These are phyloP conservation scores for Entophlyctis luteolus DNA, from an alignment of 192 early-diverging fungal genomes.

Conservation along the genomic window DNA sequence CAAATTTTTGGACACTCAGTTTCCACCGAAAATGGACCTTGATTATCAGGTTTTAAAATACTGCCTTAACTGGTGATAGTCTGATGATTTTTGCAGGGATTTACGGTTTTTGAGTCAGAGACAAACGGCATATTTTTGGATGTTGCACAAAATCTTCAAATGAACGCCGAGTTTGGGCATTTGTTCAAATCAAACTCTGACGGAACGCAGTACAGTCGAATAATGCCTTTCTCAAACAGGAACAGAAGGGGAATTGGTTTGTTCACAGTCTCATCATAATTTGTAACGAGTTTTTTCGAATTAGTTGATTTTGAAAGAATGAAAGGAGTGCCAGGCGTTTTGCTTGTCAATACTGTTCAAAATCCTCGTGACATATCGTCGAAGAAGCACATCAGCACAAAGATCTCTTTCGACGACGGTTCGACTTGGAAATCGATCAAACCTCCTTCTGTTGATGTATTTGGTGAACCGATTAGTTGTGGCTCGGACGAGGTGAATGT, in stretches of 20 bases:
- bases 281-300: too few relatives aligned
- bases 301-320: constrained; percentile 89
- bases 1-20: constrained; percentile 67
- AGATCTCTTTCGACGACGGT: constrained; percentile 91
- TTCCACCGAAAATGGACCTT: constrained; percentile 77
- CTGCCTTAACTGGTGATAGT: constrained; percentile 1
- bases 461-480: constrained; percentile 15
- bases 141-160: constrained; percentile 20
- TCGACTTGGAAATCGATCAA: constrained; percentile 62
- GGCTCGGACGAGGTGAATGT: background rate
- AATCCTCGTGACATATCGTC: constrained; percentile 64
- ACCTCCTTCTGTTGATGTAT: constrained; percentile 48
- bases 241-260: constrained; percentile 51
- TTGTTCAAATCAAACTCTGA: constrained; percentile 88
- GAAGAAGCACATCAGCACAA: constrained; percentile 63
- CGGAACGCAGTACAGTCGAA: constrained; percentile 72
- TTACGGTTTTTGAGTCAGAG: constrained; percentile 80
- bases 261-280: too few relatives aligned
- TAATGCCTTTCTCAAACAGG: constrained; percentile 78
- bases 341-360: constrained; percentile 81
- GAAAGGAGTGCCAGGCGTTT: constrained; percentile 76
- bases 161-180: constrained; percentile 69
- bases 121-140: constrained; percentile 54
- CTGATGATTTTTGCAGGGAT: constrained; percentile 41
- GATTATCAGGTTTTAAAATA: constrained; percentile 50